Evolutionary conservation across 352 stramenopile species (phyloP), one percentile per base, ranked within the genome.

Genomic region (Globisporangium recalcitrans): DNA sequence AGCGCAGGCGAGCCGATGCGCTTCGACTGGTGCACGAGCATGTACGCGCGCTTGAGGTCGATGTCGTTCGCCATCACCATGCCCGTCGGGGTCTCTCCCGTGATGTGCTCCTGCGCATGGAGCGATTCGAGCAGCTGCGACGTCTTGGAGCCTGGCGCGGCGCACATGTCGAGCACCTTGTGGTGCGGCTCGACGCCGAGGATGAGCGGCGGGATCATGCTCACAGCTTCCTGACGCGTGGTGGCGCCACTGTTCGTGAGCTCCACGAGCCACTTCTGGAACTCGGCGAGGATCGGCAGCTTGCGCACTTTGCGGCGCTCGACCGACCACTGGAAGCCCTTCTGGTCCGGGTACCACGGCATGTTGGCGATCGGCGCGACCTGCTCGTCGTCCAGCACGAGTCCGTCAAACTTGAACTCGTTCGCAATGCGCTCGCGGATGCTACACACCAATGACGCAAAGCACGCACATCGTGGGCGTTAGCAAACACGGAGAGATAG

Each of bases 81-180:
- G 36, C 96, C 92, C 10, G 79, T 93, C 1, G 85, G 87, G 31
- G 82, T 88, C 62, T 89, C 78, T 21, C 84, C 87, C n/a, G 83
- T 91, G 27, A 79, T 55, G 51, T 79, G 75, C 55, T 95, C 87
- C 62, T 93, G 70, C 7, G 82, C 82, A 64, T 97, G 91, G 26
- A 98, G 73, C 31, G 87, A 91, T 74, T 98, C 97, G 5, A 99
- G 84, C 44, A 99, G 75, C 78, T 99, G 97, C 64, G 93, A 97
- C 32, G 98, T 99, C 78, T 99, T 99, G 54, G 91, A 98, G 22
- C 98, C 98, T 10, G 98, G 98, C 11, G 98, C 97, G 3, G 98
- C 97, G 69, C 97, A 99, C 93, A 99, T 98, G 76, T 99, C 97
- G n/a, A 99, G 82, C 31, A 89, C 85, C 52, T 85, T 89, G 80